phyloP scores from a whole-genome alignment of 768 basidiomycete species.

The Dioszegia crocea region DNA sequence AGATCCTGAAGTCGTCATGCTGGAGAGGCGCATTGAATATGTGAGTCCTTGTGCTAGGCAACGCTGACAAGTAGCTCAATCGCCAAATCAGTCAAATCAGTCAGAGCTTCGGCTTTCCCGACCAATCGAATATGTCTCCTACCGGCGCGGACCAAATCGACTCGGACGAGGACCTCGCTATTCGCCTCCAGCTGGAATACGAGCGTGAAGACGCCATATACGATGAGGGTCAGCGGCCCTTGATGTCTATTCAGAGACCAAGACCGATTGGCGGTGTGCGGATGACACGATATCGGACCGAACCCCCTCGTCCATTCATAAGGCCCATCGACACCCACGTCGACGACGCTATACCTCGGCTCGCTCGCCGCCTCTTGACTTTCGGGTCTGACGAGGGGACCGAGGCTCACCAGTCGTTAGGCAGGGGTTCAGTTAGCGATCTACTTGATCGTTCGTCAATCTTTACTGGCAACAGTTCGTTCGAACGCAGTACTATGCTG shows the following conservation, averaged over 20 bases:
- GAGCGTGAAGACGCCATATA: background rate
- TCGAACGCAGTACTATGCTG: background rate
- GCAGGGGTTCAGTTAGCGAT: background rate
- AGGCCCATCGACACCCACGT: background rate
- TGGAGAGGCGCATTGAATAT: background rate
- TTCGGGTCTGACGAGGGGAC: background rate
- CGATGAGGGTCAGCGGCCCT: background rate
- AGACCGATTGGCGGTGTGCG: background rate
- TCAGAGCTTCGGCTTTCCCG: background rate
- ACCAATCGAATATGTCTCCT: background rate
- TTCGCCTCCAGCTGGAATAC: background rate
- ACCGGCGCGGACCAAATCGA: background rate
- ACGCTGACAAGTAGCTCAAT: background rate
- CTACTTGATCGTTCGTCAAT: background rate
- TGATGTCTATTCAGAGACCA: background rate
- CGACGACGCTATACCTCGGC: no score
- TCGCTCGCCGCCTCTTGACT: background rate
- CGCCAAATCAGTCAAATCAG: background rate
- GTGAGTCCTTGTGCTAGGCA: background rate
- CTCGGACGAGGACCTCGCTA: background rate
- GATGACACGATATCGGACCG: background rate
- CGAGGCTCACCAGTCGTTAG: background rate
- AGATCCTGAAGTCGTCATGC: background rate
- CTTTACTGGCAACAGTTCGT: background rate
- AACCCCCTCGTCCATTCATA: background rate